Conservation (phyloP, 441 rosid genomes). For the Populus hybrid region DNA sequence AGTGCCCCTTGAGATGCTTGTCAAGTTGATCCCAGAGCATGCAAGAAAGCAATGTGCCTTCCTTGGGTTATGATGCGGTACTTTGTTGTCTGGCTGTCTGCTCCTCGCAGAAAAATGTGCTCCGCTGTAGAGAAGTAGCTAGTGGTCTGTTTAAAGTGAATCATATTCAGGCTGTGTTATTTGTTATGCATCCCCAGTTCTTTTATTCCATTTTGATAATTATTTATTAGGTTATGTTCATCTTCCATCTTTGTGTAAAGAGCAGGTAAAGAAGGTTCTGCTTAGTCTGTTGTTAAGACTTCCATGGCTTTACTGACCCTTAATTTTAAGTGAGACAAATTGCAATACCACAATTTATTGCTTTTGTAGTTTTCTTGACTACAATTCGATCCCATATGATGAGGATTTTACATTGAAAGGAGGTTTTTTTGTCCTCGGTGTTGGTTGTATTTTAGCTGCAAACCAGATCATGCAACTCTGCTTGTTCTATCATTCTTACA, state of each 20-base stretch:
- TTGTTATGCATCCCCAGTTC: conserved; percentile 26
- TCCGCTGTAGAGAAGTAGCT: conserved; percentile 38
- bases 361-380: background rate
- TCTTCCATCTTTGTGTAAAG: conserved; percentile 22
- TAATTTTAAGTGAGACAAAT: conserved; percentile 16
- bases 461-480: background rate
- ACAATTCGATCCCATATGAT: background rate
- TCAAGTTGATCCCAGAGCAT: conserved; percentile 82
- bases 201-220: conserved; percentile 27
- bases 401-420: background rate
- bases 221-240: conserved; percentile 19
- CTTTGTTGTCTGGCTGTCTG: conserved; percentile 23
- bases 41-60: conserved; percentile 81
- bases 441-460: background rate
- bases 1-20: conserved; percentile 56
- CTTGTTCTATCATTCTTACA: background rate
- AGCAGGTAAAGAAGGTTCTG: conserved; percentile 25
- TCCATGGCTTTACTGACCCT: conserved; percentile 22
- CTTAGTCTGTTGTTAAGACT: conserved; percentile 23
- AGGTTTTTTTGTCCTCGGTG: background rate
- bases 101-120: conserved; percentile 37
- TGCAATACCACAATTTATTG: background rate
- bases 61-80: conserved; percentile 49
- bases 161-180: conserved; percentile 22
- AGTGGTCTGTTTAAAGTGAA: conserved; percentile 25